Evolutionary conservation across 495 filamentous ascomycete species (phyloP).

Genomic region (Friedmanniomyces endolithicus): DNA sequence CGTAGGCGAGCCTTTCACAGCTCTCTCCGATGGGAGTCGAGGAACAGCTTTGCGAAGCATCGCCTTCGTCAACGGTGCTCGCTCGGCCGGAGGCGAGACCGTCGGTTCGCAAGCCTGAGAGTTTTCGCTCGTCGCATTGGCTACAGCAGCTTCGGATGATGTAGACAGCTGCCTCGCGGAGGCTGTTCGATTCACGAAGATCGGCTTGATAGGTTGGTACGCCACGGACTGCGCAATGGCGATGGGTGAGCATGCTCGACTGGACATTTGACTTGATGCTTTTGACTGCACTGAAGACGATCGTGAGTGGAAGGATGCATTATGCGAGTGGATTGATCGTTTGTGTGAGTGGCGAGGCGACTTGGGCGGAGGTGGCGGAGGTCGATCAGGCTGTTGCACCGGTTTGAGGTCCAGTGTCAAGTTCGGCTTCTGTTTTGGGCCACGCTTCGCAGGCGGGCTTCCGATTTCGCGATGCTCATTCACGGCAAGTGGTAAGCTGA

Average conservation of each 20-base stretch:
- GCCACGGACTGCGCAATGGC: slow-evolving; percentile 2
- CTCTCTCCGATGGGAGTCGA: too few relatives aligned
- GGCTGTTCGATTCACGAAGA: background rate
- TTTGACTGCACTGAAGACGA: background rate
- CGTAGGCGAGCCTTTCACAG: background rate
- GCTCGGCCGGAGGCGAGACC: background rate
- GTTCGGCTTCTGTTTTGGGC: slow-evolving; percentile 1
- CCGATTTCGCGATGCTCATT: background rate
- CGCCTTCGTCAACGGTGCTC: background rate
- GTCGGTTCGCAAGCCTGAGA: background rate
- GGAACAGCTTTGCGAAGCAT: background rate
- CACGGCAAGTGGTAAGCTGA: background rate
- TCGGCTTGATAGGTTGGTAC: slow-evolving; percentile 1
- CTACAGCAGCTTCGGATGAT: background rate
- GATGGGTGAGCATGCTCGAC: background rate
- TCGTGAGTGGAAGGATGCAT: background rate
- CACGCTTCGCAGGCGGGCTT: background rate
- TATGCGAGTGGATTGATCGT: background rate
- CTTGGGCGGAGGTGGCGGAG: slow-evolving; percentile 17
- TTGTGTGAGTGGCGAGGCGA: slow-evolving; percentile 7
- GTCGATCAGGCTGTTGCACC: background rate
- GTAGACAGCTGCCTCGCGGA: background rate
- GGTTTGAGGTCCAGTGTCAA: background rate
- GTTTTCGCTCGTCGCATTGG: background rate
- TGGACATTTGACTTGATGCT: background rate